Conservation (phyloP, 2,329 filamentous ascomycete genomes). For the Scedosporium boydii region DNA sequence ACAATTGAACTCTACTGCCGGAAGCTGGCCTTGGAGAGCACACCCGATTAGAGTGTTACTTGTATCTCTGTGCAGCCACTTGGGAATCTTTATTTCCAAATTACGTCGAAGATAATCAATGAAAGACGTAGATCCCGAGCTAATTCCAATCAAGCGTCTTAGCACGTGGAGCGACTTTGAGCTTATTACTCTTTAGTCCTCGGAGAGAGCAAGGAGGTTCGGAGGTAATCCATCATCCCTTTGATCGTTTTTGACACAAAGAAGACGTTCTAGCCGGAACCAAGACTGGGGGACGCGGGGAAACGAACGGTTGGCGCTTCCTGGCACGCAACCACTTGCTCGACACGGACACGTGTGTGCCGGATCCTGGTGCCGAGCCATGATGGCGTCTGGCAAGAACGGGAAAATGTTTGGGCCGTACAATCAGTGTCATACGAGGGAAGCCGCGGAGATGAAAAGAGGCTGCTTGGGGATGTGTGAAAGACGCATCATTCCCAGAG, state of each 20-base stretch:
- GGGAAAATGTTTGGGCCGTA: not conserved
- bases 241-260: too few species aligned
- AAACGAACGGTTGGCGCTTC: not conserved
- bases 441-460: too few species aligned
- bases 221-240: not conserved
- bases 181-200: not conserved
- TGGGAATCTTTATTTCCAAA: not conserved
- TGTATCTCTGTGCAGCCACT: not conserved
- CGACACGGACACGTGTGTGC: not conserved
- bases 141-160: not conserved
- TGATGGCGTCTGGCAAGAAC: not conserved
- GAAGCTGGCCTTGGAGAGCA: too few species aligned
- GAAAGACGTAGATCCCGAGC: not conserved
- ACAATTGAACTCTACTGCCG: too few species aligned
- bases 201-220: not conserved
- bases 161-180: not conserved
- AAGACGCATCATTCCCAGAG: too few species aligned
- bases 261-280: not conserved
- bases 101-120: not conserved
- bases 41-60: too few species aligned
- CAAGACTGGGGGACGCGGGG: not conserved
- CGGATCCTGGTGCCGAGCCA: not conserved
- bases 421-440: too few species aligned
- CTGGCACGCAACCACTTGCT: not conserved
- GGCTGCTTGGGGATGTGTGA: too few species aligned